Evolutionary conservation across 495 filamentous ascomycete species (phyloP).

Genomic region (Gamarada debralockiae): DNA sequence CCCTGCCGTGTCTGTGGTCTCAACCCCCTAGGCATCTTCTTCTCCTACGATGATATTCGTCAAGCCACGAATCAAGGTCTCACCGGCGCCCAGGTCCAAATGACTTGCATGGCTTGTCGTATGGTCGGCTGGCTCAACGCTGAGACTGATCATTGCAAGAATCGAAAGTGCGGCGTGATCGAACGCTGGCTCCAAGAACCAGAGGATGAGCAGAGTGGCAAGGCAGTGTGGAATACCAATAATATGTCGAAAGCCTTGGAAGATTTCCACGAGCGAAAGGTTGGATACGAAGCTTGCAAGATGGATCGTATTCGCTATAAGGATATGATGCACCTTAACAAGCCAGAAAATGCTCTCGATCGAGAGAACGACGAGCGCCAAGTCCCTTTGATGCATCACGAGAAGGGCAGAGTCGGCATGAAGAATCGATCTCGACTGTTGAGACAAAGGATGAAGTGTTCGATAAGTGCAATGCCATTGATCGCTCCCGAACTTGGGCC

Average conservation of each 20-base stretch:
- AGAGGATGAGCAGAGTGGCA: background rate
- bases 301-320: background rate
- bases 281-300: background rate
- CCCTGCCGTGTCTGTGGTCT: background rate
- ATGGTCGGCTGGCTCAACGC: background rate
- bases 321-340: background rate
- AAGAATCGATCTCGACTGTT: background rate
- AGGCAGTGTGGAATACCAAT: background rate
- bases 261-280: background rate
- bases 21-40: slow-evolving; percentile 7
- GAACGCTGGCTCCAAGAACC: slow-evolving; percentile 2
- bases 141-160: slow-evolving; percentile 18
- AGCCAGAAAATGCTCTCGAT: slow-evolving; percentile 1
- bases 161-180: slow-evolving; percentile 6
- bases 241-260: background rate
- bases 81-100: background rate
- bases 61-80: background rate
- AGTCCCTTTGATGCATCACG: background rate
- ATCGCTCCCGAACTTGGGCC: too few relatives aligned
- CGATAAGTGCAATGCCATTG: too few relatives aligned
- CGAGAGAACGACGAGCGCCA: slow-evolving; percentile 15
- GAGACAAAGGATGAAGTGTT: too few relatives aligned
- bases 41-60: background rate
- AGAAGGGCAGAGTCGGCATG: background rate
- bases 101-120: slow-evolving; percentile 5